Conservation (phyloP, 257 asterid genomes). For the Perilla frutescens region DNA sequence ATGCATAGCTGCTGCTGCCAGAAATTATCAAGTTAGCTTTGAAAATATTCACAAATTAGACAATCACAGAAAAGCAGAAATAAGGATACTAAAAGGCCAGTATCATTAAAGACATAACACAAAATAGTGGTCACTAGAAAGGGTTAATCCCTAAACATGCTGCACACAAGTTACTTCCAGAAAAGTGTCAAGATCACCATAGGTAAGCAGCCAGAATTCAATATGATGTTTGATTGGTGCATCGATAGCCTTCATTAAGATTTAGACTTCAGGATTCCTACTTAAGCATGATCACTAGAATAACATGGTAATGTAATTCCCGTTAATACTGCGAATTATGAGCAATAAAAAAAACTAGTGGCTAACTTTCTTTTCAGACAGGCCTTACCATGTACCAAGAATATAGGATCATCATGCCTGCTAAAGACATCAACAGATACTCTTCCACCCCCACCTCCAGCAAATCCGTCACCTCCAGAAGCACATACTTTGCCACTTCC, state of each 20-base stretch:
- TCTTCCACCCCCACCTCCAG: conserved; percentile 99
- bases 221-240: conserved; percentile 21
- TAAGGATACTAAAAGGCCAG: conserved; percentile 7
- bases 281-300: conserved; percentile 21
- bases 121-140: conserved; percentile 17
- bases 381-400: conserved; percentile 75
- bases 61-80: conserved; percentile 11
- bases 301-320: not conserved
- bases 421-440: conserved; percentile 69
- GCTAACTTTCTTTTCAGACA: conserved; percentile 15
- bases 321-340: conserved; percentile 13
- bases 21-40: conserved; percentile 13
- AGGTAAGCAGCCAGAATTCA: conserved; percentile 19
- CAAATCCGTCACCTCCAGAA: conserved; percentile 90
- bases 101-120: conserved; percentile 15
- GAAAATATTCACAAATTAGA: conserved; percentile 4
- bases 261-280: conserved; percentile 22
- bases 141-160: conserved; percentile 9
- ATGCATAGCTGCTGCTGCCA: not conserved
- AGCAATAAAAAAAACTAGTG: conserved; percentile 24
- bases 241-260: conserved; percentile 18
- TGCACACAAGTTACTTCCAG: conserved; percentile 14
- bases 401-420: conserved; percentile 73
- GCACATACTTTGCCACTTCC: conserved; percentile 85
- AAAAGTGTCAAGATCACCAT: conserved; percentile 17